A percentile compares a stretch with the other conserved stretches of the same genome.
phyloP scores from a whole-genome alignment of 306 rosid genomes.

The Carpinus fangiana region DNA sequence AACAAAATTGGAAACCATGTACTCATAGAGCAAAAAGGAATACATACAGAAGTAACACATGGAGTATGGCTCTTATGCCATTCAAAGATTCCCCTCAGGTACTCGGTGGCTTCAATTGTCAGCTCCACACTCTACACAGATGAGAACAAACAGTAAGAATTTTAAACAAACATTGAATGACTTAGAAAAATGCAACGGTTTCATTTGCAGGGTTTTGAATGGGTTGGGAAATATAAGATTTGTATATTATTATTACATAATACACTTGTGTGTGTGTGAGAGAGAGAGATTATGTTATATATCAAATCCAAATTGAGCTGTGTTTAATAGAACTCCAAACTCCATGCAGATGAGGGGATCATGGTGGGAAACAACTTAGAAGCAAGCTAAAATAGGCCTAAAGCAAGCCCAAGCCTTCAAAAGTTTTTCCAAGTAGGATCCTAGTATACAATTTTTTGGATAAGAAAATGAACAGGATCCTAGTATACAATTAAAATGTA shows the following conservation, averaged over 20 bases:
- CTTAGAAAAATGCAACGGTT: constrained; percentile 5
- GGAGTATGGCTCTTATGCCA: constrained; percentile 19
- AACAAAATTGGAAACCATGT: constrained; percentile 3
- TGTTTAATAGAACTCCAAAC: neutral
- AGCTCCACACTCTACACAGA: constrained; percentile 91
- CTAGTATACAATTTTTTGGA: neutral
- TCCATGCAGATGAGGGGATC: neutral
- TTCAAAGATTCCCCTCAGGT: constrained; percentile 74
- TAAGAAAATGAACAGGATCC: no score
- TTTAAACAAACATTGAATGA: neutral
- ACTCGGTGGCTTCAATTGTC: constrained; percentile 86
- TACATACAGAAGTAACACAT: constrained; percentile 71
- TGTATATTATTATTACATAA: neutral
- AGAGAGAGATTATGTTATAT: no score
- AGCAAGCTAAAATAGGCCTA: neutral
- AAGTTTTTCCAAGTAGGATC: neutral
- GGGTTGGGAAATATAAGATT: neutral
- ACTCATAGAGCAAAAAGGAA: constrained; percentile 15
- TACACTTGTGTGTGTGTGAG: neutral
- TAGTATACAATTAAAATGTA: neutral
- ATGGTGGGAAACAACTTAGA: neutral
- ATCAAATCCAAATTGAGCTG: neutral
- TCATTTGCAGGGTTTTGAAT: neutral
- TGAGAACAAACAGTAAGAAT: constrained; percentile 23
- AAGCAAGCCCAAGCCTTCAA: neutral